A percentile compares a stretch with the other conserved stretches of the same genome.
These are phyloP conservation scores for Acanthamoeba castellanii DNA, from an alignment of 208 protist genomes.

Conservation along the genomic window DNA sequence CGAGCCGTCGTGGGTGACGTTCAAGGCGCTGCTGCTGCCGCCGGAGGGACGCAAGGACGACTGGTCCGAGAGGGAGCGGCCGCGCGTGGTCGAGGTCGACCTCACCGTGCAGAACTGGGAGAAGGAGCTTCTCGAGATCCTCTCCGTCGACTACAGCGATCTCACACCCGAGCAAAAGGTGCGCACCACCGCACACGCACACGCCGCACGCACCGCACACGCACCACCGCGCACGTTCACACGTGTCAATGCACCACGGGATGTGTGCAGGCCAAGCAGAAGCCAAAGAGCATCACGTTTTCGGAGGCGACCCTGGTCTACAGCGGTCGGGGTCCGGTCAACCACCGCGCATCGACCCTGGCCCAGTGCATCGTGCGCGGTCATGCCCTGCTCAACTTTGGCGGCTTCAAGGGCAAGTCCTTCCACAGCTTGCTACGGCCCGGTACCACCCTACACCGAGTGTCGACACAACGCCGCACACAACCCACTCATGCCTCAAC, in stretches of 20 bases:
- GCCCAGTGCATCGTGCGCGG: not conserved
- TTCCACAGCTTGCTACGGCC: constrained; percentile 21
- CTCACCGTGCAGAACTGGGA: constrained; percentile 45
- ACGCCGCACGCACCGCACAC: not conserved
- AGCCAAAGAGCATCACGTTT: not conserved
- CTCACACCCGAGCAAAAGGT: not conserved
- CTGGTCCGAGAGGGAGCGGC: not conserved
- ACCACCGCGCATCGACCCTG: constrained; percentile 17
- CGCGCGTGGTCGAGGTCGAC: constrained; percentile 28
- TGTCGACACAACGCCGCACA: not conserved
- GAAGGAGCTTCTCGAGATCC: constrained; percentile 9
- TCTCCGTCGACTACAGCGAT: not conserved
- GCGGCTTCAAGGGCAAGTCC: constrained; percentile 41
- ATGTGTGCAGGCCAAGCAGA: not conserved
- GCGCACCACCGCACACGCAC: not conserved
- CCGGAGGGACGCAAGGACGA: not conserved
- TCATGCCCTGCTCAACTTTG: constrained; percentile 38
- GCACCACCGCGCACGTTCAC: not conserved
- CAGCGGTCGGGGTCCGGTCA: constrained; percentile 12
- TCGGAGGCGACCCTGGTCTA: constrained; percentile 31
- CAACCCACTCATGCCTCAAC: not conserved
- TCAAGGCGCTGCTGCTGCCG: constrained; percentile 30
- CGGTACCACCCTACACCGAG: not conserved
- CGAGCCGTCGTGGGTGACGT: constrained; percentile 35
- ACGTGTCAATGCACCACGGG: too few relatives aligned